These are phyloP conservation scores for Serendipita indica DNA, from an alignment of 768 basidiomycete species.

Conservation along the genomic window DNA sequence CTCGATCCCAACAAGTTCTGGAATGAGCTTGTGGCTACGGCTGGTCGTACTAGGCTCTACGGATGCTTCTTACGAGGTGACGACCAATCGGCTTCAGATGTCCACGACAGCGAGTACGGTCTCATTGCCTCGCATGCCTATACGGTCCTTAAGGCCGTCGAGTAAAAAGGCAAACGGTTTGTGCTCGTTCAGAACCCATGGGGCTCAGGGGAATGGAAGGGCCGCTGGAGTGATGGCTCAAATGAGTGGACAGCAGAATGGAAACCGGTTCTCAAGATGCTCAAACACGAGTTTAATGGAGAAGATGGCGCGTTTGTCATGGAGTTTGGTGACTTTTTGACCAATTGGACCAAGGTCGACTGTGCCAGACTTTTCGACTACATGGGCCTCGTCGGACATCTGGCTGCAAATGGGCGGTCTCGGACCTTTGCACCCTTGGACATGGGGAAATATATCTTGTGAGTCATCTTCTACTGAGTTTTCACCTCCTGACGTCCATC, in stretches of 20 bases:
- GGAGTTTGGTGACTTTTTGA: slow-evolving; percentile 24
- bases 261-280: slow-evolving; percentile 26
- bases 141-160: slow-evolving; percentile 31
- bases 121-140: slow-evolving; percentile 28
- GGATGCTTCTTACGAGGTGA: neutral
- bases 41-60: neutral
- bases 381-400: slow-evolving; percentile 34
- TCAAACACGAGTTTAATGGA: slow-evolving; percentile 36
- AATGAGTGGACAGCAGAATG: slow-evolving; percentile 43
- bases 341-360: slow-evolving; percentile 30
- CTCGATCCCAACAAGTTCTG: neutral
- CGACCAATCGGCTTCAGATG: neutral
- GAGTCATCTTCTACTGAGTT: too few relatives aligned
- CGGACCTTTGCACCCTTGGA: neutral
- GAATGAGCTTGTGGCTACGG: neutral
- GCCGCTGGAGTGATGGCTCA: slow-evolving; percentile 38
- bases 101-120: too few relatives aligned
- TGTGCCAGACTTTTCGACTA: slow-evolving; percentile 33
- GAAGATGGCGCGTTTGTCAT: slow-evolving; percentile 42
- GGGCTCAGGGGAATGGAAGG: slow-evolving; percentile 36
- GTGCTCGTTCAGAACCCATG: slow-evolving; percentile 38
- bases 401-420: slow-evolving; percentile 32
- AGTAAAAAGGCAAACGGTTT: slow-evolving; percentile 33
- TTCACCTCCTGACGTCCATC: neutral
- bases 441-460: slow-evolving; percentile 34